A percentile compares a stretch with the other conserved stretches of the same genome.
phyloP scores from a whole-genome alignment of 148 eudicot species.

The Linanthus parryae region DNA sequence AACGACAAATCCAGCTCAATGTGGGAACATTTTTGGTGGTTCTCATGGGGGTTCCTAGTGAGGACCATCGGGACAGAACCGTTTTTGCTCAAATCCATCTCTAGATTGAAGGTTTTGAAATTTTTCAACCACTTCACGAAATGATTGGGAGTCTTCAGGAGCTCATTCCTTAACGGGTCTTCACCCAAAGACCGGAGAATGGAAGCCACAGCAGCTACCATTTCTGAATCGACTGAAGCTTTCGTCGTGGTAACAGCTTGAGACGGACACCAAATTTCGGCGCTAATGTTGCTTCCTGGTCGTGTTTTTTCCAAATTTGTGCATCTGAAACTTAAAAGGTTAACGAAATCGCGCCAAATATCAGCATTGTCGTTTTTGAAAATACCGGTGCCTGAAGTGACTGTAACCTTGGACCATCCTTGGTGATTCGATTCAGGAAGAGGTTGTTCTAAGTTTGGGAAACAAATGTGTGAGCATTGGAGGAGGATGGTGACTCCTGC shows the following conservation, averaged over 20 bases:
- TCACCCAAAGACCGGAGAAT: conserved; percentile 69
- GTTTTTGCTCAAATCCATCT: conserved; percentile 60
- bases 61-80: conserved; percentile 34
- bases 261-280: conserved; percentile 65
- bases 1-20: conserved; percentile 61
- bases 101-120: conserved; percentile 39
- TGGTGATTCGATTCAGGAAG: conserved; percentile 38
- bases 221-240: conserved; percentile 23
- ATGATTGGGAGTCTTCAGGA: conserved; percentile 60
- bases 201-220: conserved; percentile 57
- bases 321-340: conserved; percentile 49
- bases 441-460: conserved; percentile 46
- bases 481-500: conserved; percentile 70
- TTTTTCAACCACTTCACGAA: conserved; percentile 71
- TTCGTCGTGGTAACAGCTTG: conserved; percentile 19
- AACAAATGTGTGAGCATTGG: conserved; percentile 65
- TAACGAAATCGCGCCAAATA: conserved; percentile 55
- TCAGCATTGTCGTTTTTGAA: conserved; percentile 39
- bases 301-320: conserved; percentile 20
- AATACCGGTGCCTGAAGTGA: conserved; percentile 65
- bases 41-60: conserved; percentile 20
- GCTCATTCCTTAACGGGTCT: conserved; percentile 79
- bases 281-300: conserved; percentile 11
- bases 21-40: conserved; percentile 16
- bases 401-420: conserved; percentile 35